phyloP scores from a whole-genome alignment of 2,329 filamentous ascomycete species.

The Fusarium coicis region DNA sequence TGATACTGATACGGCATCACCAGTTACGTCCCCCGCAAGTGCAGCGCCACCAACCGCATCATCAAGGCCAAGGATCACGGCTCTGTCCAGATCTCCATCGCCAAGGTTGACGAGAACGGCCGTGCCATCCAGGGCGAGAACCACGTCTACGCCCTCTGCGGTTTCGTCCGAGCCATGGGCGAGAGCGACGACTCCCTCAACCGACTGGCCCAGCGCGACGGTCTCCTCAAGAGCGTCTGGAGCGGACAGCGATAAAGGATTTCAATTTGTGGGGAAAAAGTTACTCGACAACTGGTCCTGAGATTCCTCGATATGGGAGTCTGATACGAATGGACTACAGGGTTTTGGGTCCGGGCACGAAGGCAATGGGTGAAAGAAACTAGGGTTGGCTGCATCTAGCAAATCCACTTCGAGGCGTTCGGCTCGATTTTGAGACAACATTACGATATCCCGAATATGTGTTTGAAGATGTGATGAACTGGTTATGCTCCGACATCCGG shows the following conservation, averaged over 20 bases:
- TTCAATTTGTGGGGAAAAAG: constrained; percentile 30
- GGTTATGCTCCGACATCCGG: constrained; percentile 53
- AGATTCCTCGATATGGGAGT: constrained; percentile 41
- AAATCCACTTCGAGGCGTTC: constrained; percentile 60
- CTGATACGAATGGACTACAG: constrained; percentile 42
- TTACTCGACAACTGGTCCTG: constrained; percentile 41
- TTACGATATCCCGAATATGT: constrained; percentile 44
- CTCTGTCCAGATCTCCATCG: constrained; percentile 95
- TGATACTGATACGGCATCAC: constrained; percentile 44
- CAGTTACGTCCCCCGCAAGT: constrained; percentile 98
- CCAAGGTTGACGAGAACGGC: constrained; percentile 99
- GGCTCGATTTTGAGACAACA: constrained; percentile 58
- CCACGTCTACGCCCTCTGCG: constrained; percentile 96
- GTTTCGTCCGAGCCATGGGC: constrained; percentile 97
- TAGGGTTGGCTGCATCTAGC: constrained; percentile 58
- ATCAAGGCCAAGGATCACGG: constrained; percentile 99
- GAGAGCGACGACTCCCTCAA: constrained; percentile 98
- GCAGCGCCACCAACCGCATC: constrained; percentile 98
- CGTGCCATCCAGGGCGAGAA: constrained; percentile 93
- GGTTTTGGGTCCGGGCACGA: constrained; percentile 51
- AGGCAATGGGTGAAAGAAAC: constrained; percentile 52
- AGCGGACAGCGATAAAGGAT: constrained; percentile 72
- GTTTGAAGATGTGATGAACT: constrained; percentile 46
- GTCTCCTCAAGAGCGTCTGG: constrained; percentile 98
- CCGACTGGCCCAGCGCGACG: constrained; percentile 94